Evolutionary conservation across 2,329 filamentous ascomycete genomes (phyloP), one percentile per base, ranked within the genome.

Genomic region (Aspergillus sp.): DNA sequence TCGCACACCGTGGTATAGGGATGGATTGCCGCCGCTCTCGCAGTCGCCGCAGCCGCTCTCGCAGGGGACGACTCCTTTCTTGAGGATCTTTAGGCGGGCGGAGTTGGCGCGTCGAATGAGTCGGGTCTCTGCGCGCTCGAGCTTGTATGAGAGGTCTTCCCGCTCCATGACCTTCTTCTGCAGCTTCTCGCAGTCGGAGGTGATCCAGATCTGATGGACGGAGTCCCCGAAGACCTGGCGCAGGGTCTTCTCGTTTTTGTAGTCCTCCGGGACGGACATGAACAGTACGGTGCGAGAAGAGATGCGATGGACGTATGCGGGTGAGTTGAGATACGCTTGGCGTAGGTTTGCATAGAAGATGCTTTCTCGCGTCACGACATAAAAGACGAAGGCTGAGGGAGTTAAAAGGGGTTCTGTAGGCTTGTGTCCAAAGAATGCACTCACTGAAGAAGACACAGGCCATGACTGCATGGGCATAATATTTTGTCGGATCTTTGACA

Each of bases 271-370:
- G 0, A 97, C 89, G 1, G 88, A 89, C 44, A 91, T 88, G 71
- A 96, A 91, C 6, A 99, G 81, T 0, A 97, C 88, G 1, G 92
- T 96, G 45, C 90, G 83, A 0, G 92, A 92, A 1, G 93, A 97
- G 31, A 97, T 86, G 45, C 92, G 88, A 62, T 88, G 87, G 44
- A 89, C 82, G 69, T 94, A 94, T 38, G 88, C 80, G 11, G 91
- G 90, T 3, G 91, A 92, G 47, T 96, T 83, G 46, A 96, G 84
- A 73, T 93, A 96, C 1, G 92, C 92, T 74, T 97, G 92, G 53
- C 92, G 88, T 20, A 97, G 75, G 63, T 94, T 95, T 72, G 96
- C 87, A 72, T 91, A 96, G 78, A 88, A 96, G 62, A 97, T 87
- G 65, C 87, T 88, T 71, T 97, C 93, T 47, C 93, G 85, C 44